Percentiles rank a stretch among this genome's conserved stretches.
Evolutionary conservation across 2,329 filamentous ascomycete genomes (phyloP).

Genomic region (Ophiocordyceps robertsii): DNA sequence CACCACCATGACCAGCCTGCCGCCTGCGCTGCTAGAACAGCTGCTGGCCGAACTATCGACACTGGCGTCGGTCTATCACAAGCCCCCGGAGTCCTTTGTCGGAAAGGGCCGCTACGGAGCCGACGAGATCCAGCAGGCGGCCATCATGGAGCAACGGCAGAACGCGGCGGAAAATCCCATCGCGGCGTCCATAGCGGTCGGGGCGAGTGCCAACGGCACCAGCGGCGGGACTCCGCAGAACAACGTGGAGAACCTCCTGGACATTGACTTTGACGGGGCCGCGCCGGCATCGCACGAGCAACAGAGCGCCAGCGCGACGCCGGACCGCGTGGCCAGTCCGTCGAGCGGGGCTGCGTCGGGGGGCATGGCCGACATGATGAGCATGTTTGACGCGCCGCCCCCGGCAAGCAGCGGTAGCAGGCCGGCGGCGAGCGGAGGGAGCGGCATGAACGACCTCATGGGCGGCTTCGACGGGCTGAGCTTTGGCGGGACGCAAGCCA

Average conservation of each 20-base stretch:
- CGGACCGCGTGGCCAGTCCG: slow-evolving; percentile 56
- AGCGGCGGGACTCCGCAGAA: slow-evolving; percentile 41
- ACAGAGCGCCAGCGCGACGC: slow-evolving; percentile 42
- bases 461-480: slow-evolving; percentile 77
- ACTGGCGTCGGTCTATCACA: slow-evolving; percentile 95
- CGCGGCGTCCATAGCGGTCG: slow-evolving; percentile 66
- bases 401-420: slow-evolving; percentile 25
- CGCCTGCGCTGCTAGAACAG: slow-evolving; percentile 70
- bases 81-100: slow-evolving; percentile 94
- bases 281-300: slow-evolving; percentile 75
- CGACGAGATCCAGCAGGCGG: slow-evolving; percentile 85
- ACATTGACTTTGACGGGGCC: slow-evolving; percentile 91
- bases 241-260: slow-evolving; percentile 88
- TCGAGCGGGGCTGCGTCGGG: slow-evolving; percentile 26
- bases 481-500: slow-evolving; percentile 43
- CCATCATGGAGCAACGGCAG: slow-evolving; percentile 90
- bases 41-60: slow-evolving; percentile 89
- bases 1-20: slow-evolving; percentile 84
- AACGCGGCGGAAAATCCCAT: slow-evolving; percentile 90
- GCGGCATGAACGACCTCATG: slow-evolving; percentile 76
- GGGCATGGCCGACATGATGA: slow-evolving; percentile 51
- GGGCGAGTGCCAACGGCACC: slow-evolving; percentile 51
- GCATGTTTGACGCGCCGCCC: slow-evolving; percentile 54
- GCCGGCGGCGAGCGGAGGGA: slow-evolving; percentile 25
- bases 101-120: slow-evolving; percentile 89